Evolutionary conservation across 2,329 filamentous ascomycete species (phyloP), one percentile per base, ranked within the genome.

Genomic region (Taxawa tesnikishii): DNA sequence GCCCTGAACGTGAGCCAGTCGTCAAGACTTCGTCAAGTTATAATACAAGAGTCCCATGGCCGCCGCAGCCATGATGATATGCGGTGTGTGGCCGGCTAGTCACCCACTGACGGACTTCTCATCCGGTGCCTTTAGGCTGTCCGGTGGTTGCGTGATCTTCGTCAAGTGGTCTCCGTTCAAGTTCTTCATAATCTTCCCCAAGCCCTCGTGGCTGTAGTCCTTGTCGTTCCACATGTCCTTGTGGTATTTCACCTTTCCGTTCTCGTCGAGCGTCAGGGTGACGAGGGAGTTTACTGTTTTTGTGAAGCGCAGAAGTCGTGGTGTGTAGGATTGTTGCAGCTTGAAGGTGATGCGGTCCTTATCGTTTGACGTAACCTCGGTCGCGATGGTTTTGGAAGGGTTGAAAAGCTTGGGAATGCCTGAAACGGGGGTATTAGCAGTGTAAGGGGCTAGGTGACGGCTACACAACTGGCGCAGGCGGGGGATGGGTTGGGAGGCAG

Each of bases 201-300:
- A 34, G 5, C 62, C 61, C 29, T 59, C 54, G 45, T 65, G 60
- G 18, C 49, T 57, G 42, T 65, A 65, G 34, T 65, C 60, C 40
- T 65, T 63, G 39, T 60, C 50, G 33, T 65, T 64, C 62, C 61
- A 66, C 58, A 60, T 59, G 38, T 67, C 62, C 43, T 65, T 66
- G 41, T 67, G 60, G 44, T 63, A 65, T 24, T 55, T 52, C 13
- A 64, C 59, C 36, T 58, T 63, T 2, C 50, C 51, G 33, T 50
- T 32, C 18, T 56, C 54, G 34, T 59, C 54, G 30, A 65, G 41
- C 4, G 45, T 49, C 36, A 65, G 39, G 4, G 49, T 60, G 1
- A 65, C 48, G 4, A 66, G 42, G 19, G 50, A 55, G 34, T 65
- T 55, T 7, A 62, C 57, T 8, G 49, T 36, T 42, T 60, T 60